Evolutionary conservation across 2,329 filamentous ascomycete genomes (phyloP).

Genomic region (Aspergillus neotritici): DNA sequence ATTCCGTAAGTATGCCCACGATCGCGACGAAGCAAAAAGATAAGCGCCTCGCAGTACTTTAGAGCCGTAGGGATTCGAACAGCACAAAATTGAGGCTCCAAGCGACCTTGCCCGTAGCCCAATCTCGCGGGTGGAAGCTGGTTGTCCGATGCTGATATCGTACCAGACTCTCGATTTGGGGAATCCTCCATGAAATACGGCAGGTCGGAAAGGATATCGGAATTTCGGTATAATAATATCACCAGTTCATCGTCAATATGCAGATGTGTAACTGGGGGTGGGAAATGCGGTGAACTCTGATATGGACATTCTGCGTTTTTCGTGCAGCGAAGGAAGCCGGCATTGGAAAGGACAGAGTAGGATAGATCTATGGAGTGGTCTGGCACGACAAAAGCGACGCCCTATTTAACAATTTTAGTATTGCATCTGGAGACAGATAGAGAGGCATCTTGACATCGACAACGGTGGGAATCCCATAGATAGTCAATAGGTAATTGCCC

Average conservation of each 20-base stretch:
- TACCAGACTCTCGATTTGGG: conserved; percentile 1
- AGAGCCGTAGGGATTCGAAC: conserved; percentile 14
- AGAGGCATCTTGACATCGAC: too few relatives aligned
- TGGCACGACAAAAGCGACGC: conserved; percentile 13
- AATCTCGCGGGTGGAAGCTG: conserved; percentile 10
- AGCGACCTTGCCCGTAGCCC: conserved; percentile 13
- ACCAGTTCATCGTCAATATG: conserved; percentile 15
- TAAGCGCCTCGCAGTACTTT: conserved; percentile 17
- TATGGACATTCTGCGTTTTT: conserved; percentile 7
- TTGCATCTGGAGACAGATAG: too few relatives aligned
- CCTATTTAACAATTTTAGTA: conserved; percentile 2
- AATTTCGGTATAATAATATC: conserved; percentile 16
- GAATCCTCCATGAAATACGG: conserved; percentile 2
- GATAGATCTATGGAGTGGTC: conserved; percentile 11
- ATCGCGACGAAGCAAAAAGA: conserved; percentile 18
- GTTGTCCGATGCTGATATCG: conserved; percentile 16
- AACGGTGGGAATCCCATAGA: too few relatives aligned
- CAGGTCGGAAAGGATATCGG: conserved; percentile 14
- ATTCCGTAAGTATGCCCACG: conserved; percentile 4
- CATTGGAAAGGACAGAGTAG: conserved; percentile 7
- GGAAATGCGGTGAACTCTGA: conserved; percentile 3
- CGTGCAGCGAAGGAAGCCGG: conserved; percentile 14
- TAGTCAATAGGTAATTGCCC: too few relatives aligned
- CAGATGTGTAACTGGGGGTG: conserved; percentile 9
- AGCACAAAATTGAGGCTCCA: conserved; percentile 3